phyloP scores from a whole-genome alignment of 2,329 filamentous ascomycete species.

The Hypoxylon rubiginosum region DNA sequence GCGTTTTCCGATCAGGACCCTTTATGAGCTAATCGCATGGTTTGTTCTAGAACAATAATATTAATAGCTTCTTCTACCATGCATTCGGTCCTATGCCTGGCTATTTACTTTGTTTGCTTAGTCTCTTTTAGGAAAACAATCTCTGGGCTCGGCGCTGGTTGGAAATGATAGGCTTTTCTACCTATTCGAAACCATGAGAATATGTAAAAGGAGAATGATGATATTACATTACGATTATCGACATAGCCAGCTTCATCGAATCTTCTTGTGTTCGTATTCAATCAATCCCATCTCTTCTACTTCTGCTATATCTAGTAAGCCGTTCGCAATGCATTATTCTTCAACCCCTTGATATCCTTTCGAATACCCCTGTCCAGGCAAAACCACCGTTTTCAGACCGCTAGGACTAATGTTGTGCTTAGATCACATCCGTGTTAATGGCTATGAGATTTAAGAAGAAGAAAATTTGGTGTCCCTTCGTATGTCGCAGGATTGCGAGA shows the following conservation, averaged over 20 bases:
- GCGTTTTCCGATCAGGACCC: not conserved
- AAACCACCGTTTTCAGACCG: no score
- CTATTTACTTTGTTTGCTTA: not conserved
- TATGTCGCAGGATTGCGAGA: not conserved
- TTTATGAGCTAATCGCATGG: no score
- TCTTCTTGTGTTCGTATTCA: no score
- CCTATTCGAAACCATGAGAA: not conserved
- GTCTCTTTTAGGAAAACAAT: not conserved
- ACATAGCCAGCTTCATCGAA: no score
- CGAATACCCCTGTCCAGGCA: no score
- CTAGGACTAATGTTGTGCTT: no score
- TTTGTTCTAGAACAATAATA: conserved; percentile 1
- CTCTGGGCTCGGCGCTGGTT: not conserved
- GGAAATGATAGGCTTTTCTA: not conserved
- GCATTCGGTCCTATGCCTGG: not conserved
- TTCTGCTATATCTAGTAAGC: not conserved
- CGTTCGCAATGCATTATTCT: no score
- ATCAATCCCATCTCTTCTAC: not conserved
- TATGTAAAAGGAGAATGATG: not conserved
- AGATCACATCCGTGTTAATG: not conserved
- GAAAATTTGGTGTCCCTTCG: not conserved
- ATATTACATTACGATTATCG: not conserved
- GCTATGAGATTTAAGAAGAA: not conserved
- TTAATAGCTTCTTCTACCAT: not conserved
- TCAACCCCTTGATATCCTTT: no score